A percentile compares a stretch with the other conserved stretches of the same genome.
These are phyloP conservation scores for Xerocomus amazonicus DNA, from an alignment of 1,284 basidiomycete species.

Conservation along the genomic window DNA sequence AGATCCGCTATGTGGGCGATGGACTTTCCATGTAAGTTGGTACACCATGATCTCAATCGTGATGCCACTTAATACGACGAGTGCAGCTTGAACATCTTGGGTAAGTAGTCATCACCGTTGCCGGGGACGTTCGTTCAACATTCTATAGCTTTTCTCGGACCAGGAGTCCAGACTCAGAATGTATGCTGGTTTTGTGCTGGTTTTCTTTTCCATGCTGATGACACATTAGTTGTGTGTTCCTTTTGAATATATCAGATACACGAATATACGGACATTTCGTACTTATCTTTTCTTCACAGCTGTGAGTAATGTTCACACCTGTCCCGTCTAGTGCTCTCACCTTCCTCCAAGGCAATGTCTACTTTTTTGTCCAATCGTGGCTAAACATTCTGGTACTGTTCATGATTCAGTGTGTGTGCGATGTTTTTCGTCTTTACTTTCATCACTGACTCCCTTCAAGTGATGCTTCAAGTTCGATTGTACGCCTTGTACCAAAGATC, in stretches of 20 bases:
- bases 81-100: constrained; percentile 16
- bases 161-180: constrained; percentile 1
- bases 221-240: constrained; percentile 14
- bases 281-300: neutral
- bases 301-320: constrained; percentile 2
- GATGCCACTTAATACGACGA: neutral
- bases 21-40: constrained; percentile 18
- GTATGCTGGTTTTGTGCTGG: constrained; percentile 5
- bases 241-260: neutral
- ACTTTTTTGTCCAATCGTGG: constrained; percentile 3
- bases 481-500: constrained; percentile 7
- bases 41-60: neutral
- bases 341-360: constrained; percentile 3
- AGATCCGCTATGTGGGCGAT: constrained; percentile 25
- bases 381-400: constrained; percentile 2
- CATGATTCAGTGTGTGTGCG: constrained; percentile 6
- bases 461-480: constrained; percentile 8
- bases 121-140: neutral
- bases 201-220: neutral
- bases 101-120: neutral
- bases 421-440: neutral
- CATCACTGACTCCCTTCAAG: neutral
- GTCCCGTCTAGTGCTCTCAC: neutral
- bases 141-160: constrained; percentile 16
- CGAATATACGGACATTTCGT: neutral